Conservation (phyloP, 495 filamentous ascomycete genomes). For the Penicillium taxi region DNA sequence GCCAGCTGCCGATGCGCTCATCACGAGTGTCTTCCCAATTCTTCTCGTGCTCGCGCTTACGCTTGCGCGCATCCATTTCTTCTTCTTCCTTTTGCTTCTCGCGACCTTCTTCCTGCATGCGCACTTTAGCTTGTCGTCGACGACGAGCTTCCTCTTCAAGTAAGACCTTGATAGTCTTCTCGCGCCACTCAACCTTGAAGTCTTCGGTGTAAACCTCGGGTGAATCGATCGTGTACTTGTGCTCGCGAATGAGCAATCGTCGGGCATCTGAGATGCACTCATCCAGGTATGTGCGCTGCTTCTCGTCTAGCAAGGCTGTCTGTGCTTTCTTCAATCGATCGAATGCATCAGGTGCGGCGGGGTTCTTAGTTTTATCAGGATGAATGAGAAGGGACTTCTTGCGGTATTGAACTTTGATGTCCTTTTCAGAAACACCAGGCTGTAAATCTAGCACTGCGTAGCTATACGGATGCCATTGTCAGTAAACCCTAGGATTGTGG, state of each 20-base stretch:
- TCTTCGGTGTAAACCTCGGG: conserved; percentile 69
- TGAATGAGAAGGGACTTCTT: conserved; percentile 97
- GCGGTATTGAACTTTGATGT: conserved; percentile 91
- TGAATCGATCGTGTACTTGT: conserved; percentile 84
- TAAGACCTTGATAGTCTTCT: conserved; percentile 86
- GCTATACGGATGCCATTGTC: conserved; percentile 27
- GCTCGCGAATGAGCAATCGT: conserved; percentile 85
- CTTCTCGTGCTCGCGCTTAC: conserved; percentile 86
- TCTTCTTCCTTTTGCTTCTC: conserved; percentile 82
- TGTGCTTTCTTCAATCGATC: conserved; percentile 95
- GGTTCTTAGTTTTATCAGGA: conserved; percentile 94
- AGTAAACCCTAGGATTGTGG: not conserved
- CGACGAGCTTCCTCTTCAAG: conserved; percentile 86
- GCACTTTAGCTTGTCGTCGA: conserved; percentile 79
- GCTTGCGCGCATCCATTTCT: conserved; percentile 77
- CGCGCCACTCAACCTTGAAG: conserved; percentile 76
- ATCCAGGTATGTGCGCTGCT: conserved; percentile 75
- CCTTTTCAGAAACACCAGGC: conserved; percentile 88
- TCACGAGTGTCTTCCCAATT: conserved; percentile 93
- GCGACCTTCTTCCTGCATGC: conserved; percentile 93
- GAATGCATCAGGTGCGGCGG: conserved; percentile 86
- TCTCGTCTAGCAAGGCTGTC: conserved; percentile 85
- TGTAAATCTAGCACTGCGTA: conserved; percentile 95
- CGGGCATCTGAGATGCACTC: conserved; percentile 94
- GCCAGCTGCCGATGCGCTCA: conserved; percentile 87